Conservation (phyloP, 352 stramenopile species). For the Phytophthora tentaculata region DNA sequence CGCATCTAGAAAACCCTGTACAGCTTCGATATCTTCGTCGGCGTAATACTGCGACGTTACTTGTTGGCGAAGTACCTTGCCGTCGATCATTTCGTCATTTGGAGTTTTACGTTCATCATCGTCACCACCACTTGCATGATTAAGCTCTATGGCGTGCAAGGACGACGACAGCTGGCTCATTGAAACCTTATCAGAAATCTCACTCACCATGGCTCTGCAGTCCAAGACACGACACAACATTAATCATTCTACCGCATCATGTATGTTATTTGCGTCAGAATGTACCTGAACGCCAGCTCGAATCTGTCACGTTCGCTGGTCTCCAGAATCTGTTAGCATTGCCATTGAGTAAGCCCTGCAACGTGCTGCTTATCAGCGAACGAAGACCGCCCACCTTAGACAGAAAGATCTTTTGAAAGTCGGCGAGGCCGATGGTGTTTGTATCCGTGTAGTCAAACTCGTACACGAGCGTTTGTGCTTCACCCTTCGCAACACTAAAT, state of each 20-base stretch:
- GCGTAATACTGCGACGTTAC: slow-evolving; percentile 38
- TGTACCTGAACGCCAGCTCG: slow-evolving; percentile 43
- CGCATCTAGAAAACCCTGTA: slow-evolving; percentile 12
- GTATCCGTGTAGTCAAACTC: slow-evolving; percentile 55
- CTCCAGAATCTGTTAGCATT: slow-evolving; percentile 28
- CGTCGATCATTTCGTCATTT: slow-evolving; percentile 16
- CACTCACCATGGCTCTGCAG: slow-evolving; percentile 22
- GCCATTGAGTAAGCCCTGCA: not conserved
- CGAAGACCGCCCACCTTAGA: slow-evolving; percentile 35
- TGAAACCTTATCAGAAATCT: slow-evolving; percentile 17
- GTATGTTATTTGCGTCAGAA: too few species aligned
- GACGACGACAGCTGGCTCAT: slow-evolving; percentile 22
- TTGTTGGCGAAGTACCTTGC: slow-evolving; percentile 21
- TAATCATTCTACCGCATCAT: not conserved
- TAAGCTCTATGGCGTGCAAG: not conserved
- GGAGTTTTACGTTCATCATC: too few species aligned
- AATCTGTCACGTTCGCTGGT: slow-evolving; percentile 28
- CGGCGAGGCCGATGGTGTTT: slow-evolving; percentile 32
- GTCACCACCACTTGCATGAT: not conserved
- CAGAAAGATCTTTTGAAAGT: slow-evolving; percentile 55
- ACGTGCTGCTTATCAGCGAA: not conserved
- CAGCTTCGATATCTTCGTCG: slow-evolving; percentile 17
- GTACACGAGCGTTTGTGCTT: slow-evolving; percentile 45
- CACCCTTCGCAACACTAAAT: slow-evolving; percentile 27
- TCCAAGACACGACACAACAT: slow-evolving; percentile 6